Conservation (phyloP, 1,284 basidiomycete species). For the Entoloma clypeatum region DNA sequence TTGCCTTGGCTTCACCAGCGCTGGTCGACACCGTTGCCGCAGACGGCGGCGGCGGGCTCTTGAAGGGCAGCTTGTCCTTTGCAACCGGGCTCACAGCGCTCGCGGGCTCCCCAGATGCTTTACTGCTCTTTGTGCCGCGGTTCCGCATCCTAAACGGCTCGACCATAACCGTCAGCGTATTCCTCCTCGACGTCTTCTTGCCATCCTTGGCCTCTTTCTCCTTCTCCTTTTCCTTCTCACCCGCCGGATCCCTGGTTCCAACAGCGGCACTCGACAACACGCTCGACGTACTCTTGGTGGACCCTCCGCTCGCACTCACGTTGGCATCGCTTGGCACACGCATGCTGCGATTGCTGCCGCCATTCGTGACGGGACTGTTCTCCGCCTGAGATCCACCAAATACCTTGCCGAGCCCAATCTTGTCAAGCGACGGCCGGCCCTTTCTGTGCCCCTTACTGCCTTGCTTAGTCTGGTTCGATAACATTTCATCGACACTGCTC, state of each 20-base stretch:
- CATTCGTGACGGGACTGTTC: slow-evolving; percentile 10
- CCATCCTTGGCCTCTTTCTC: slow-evolving; percentile 27
- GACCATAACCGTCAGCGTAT: slow-evolving; percentile 81
- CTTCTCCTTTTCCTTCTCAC: slow-evolving; percentile 12
- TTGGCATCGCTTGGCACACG: slow-evolving; percentile 30
- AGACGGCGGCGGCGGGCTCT: slow-evolving; percentile 10
- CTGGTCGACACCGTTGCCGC: slow-evolving; percentile 11
- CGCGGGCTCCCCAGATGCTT: slow-evolving; percentile 25
- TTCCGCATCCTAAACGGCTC: slow-evolving; percentile 67
- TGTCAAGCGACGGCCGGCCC: slow-evolving; percentile 37
- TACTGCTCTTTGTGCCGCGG: slow-evolving; percentile 37
- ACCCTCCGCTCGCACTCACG: slow-evolving; percentile 16
- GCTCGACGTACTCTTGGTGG: slow-evolving; percentile 19
- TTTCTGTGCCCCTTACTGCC: slow-evolving; percentile 32
- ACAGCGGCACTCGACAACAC: slow-evolving; percentile 22
- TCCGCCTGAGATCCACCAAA: slow-evolving; percentile 29
- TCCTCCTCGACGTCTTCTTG: slow-evolving; percentile 67
- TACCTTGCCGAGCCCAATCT: slow-evolving; percentile 35
- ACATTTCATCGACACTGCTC: slow-evolving; percentile 21
- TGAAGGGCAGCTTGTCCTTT: slow-evolving; percentile 15
- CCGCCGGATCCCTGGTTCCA: slow-evolving; percentile 20
- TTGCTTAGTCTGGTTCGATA: slow-evolving; percentile 37
- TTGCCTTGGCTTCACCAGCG: slow-evolving; percentile 9
- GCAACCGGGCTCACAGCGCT: slow-evolving; percentile 17
- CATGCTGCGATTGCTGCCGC: not conserved